These are phyloP conservation scores for Antrodiella citrinella DNA, from an alignment of 768 basidiomycete genomes.

Conservation along the genomic window DNA sequence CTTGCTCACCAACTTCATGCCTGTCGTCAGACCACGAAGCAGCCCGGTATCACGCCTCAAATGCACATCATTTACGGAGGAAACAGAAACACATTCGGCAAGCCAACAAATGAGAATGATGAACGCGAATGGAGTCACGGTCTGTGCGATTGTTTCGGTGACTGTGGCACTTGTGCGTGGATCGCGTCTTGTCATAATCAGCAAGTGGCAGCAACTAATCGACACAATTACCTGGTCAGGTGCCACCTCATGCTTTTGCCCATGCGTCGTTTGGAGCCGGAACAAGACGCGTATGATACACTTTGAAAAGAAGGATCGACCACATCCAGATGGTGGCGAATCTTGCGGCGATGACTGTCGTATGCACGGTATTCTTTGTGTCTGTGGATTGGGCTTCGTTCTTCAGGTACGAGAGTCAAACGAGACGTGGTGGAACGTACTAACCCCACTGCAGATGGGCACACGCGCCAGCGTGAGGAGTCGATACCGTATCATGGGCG, in stretches of 20 bases:
- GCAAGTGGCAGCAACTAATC: no score
- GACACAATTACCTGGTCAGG: no score
- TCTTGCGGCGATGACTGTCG: neutral
- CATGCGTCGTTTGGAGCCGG: neutral
- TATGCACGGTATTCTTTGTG: neutral
- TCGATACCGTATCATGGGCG: neutral
- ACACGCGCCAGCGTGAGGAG: neutral
- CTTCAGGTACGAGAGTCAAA: neutral
- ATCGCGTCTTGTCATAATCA: neutral
- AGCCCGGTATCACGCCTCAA: no score
- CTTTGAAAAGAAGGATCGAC: neutral
- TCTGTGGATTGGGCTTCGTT: neutral
- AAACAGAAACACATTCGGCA: neutral
- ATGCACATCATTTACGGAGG: no score
- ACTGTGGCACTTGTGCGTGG: neutral
- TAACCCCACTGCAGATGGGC: no score
- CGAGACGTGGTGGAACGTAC: no score
- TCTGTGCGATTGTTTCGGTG: neutral
- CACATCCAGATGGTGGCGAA: neutral
- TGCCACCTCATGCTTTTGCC: neutral
- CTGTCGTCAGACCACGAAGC: no score
- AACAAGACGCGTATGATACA: neutral
- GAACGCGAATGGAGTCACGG: neutral
- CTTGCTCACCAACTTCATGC: no score
- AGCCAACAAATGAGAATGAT: neutral